Conservation (phyloP, 805 yeast species). For the Jamesozyma gamospora region DNA sequence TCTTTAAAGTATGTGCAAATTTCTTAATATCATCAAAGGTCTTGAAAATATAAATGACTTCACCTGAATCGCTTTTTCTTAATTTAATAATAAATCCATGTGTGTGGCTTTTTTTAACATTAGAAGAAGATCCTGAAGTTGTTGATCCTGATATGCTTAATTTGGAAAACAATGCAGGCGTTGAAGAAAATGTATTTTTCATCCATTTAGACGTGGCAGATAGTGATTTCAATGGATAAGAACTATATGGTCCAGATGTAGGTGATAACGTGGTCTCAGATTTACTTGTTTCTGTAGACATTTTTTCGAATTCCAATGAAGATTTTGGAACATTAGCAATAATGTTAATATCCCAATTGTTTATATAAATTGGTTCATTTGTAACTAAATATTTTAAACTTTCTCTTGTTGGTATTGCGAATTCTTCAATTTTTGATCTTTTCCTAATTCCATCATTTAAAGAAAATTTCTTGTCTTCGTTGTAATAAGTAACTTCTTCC, state of each 20-base stretch:
- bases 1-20: slow-evolving; percentile 43
- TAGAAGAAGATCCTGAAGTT: slow-evolving; percentile 1
- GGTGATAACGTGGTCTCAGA: too few species aligned
- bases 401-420: slow-evolving; percentile 35
- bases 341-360: slow-evolving; percentile 57
- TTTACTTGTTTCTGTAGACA: too few species aligned
- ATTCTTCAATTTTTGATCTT: slow-evolving; percentile 25
- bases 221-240: slow-evolving; percentile 5
- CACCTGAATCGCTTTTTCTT: slow-evolving; percentile 23
- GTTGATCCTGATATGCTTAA: slow-evolving; percentile 14
- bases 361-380: slow-evolving; percentile 30
- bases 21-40: slow-evolving; percentile 59
- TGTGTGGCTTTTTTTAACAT: neutral
- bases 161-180: slow-evolving; percentile 22
- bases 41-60: slow-evolving; percentile 41
- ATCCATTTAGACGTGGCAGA: slow-evolving; percentile 21
- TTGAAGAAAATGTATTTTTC: slow-evolving; percentile 18
- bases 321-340: slow-evolving; percentile 43
- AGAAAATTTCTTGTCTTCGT: slow-evolving; percentile 23
- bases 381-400: slow-evolving; percentile 27
- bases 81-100: slow-evolving; percentile 44
- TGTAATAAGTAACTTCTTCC: slow-evolving; percentile 43
- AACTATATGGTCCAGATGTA: too few species aligned
- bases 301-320: neutral
- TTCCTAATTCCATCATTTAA: slow-evolving; percentile 24